Evolutionary conservation across 2,329 filamentous ascomycete species (phyloP), one percentile per base, ranked within the genome.

Genomic region (Ascochyta fabae): DNA sequence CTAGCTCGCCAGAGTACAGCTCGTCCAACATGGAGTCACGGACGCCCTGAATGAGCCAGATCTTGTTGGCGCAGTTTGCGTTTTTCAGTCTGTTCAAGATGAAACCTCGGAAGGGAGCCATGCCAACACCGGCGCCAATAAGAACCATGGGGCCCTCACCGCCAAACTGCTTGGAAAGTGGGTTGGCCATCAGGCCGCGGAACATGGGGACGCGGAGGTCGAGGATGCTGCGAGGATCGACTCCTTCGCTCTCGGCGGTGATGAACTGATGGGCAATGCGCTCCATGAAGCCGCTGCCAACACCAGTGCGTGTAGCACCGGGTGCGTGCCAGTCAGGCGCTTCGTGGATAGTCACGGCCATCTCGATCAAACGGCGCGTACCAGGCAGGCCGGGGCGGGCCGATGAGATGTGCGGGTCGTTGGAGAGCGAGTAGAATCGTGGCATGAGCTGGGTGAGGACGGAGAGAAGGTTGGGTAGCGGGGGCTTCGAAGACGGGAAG

Each of bases 131-230:
- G 4, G 95, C 95, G 29, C 95, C 95, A 66, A 99, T 96, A 43
- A 99, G 85, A 34, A 99, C 87, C 95, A 99, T 99, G 0, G 95
- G 95, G 0, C 95, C 95, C 73, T 99, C 94, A 3, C 90, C 88
- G 48, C 92, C 89, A 72, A 98, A 99, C 71, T 97, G 88, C 71
- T 88, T 89, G 10, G 93, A 95, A 1, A 99, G 84, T 0, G 95
- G 95, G 75, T 99, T 99, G 59, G 92, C 88, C 95, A 99, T 99
- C 39, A 99, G 82, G 0, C 95, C 95, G 70, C 96, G 92, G 85
- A 99, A 99, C 91, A 99, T 97, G 67, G 95, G 95, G 5, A 98
- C 81, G 65, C 91, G 87, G 15, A 98, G 72, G 63, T 92, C 85
- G 3, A 86, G 78, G 23, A 79, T 68, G 29, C 72, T 64, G 47